Base-by-base conservation (phyloP, 805 yeast genomes). In the Phaffomyces opuntiae region DNA sequence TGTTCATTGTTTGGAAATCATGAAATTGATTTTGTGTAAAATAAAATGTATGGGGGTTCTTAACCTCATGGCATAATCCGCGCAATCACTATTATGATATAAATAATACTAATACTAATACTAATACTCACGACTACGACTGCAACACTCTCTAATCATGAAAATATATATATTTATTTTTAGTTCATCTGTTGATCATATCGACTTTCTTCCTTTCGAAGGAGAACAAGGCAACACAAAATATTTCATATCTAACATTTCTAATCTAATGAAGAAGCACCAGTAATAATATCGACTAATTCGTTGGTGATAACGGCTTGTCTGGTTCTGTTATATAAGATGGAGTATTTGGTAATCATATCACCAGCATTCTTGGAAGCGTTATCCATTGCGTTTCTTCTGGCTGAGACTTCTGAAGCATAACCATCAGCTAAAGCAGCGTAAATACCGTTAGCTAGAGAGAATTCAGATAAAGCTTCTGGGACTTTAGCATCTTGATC, bases 281-380 rank as follows among this genome's bases (percentile, higher is more conserved):
- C 99, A 63, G 99, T 93, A 71, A 93, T 91, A 66, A 93, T 93
- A 75, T 93, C 99, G 66, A 93, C 99, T 82, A 93, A 78, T 79
- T 93, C 99, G 81, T 93, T 93, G 73, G 98, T 90, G 66, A 91
- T 91, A 66, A 90, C 96, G 59, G 97, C 96, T 80, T 93, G 99
- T 79, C 97, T 88, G 65, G 97, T 85, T 81, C 99, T 91, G 90
- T 93, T 93, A 77, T 93, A 93, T 73, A 93, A 82, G 70, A 93
- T 93, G 59, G 98, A 85, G 85, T 87, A 91, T 67, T 80, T 84
- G 74, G 79, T 81, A 68, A 93, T 93, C 98, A 93, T 93, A 63
- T 93, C 99, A 74, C 96, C 96, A 53, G 99, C 99, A 68, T 91
- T 91, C 93, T 93, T 91, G 59, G 97, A 89, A 53, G 99, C 99